Evolutionary conservation across 371 early-diverging fungal genomes (phyloP), one percentile per base, ranked within the genome.

Genomic region (Mycotypha africana): DNA sequence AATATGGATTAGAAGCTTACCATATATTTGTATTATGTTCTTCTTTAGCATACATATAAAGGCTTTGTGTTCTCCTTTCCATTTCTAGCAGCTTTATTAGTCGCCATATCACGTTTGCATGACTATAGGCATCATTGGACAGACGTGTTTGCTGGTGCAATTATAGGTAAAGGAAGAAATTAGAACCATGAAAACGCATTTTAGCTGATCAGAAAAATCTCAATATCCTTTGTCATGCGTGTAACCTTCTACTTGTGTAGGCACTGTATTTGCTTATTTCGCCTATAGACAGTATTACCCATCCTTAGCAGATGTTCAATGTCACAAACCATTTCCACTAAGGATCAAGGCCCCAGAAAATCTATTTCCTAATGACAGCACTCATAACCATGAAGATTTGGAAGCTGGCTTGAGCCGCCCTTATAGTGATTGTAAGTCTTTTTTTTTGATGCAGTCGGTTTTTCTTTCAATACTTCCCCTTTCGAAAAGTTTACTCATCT

Each of bases 81-180:
- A 3, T 34, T 79, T 32, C 53, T 86, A 28, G 65, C 70, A 2
- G 91, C 91, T 0, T 43, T 74, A 12, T 57, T 86, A 17, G 76
- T 92, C 8, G 86, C 80, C 2, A 71, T 86, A 12, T 81, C 91
- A 23, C 77, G 92, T 41, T 80, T 82, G 0, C 50, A 59, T 38
- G 91, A 92, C 56, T 88, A 92, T 44, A 67, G 89, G 36, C 92
- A 92, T 51, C 91, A 91, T 48, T 89, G 88, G 87, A 76, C 86
- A 45, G 92, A 92, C 62, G 89, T 92, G 15, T 50, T 75, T 19
- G 65, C 70, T 11, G 92, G 89, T 25, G 65, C 81, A n/a, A n/a
- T n/a, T n/a, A n/a, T n/a, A n/a, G n/a, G n/a, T n/a, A n/a, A 0
- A 38, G 7, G 23, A 46, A n/a, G 9, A 12, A 9, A 30, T 19